Conservation (phyloP, 179 eudicot species). For the Amaranthus tricolor region DNA sequence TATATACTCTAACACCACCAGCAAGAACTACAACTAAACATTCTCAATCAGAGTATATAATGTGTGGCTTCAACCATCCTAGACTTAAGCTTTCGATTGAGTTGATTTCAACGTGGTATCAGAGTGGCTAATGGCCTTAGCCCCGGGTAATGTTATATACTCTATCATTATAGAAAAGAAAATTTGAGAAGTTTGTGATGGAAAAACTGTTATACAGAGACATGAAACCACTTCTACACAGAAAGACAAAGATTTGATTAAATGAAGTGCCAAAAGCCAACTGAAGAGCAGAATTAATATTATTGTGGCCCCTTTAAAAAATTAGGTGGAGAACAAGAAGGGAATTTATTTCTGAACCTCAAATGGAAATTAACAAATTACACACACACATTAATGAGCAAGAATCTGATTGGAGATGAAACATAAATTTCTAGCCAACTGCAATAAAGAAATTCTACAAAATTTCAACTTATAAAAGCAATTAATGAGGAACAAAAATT, state of each 20-base stretch:
- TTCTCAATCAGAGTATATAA: too few relatives aligned
- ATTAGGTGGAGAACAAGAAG: constrained; percentile 17
- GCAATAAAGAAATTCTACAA: background rate
- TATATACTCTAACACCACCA: too few relatives aligned
- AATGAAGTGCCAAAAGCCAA: constrained; percentile 12
- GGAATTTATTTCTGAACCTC: constrained; percentile 28
- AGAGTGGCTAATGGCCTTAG: too few relatives aligned
- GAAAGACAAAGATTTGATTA: constrained; percentile 6
- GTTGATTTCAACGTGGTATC: too few relatives aligned
- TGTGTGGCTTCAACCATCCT: too few relatives aligned
- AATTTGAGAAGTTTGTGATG: background rate
- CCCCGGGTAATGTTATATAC: too few relatives aligned
- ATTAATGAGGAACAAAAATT: background rate
- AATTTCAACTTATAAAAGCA: background rate
- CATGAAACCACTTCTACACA: background rate
- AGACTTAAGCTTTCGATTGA: too few relatives aligned
- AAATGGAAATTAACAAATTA: constrained; percentile 3
- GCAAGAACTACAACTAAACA: too few relatives aligned
- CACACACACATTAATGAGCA: constrained; percentile 12
- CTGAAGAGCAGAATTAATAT: background rate
- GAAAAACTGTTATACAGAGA: background rate
- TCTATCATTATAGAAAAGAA: background rate
- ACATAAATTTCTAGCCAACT: background rate
- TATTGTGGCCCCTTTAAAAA: constrained; percentile 26
- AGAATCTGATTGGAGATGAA: background rate